Base-by-base conservation (phyloP, 331 rosid genomes). In the Malus hybrid region DNA sequence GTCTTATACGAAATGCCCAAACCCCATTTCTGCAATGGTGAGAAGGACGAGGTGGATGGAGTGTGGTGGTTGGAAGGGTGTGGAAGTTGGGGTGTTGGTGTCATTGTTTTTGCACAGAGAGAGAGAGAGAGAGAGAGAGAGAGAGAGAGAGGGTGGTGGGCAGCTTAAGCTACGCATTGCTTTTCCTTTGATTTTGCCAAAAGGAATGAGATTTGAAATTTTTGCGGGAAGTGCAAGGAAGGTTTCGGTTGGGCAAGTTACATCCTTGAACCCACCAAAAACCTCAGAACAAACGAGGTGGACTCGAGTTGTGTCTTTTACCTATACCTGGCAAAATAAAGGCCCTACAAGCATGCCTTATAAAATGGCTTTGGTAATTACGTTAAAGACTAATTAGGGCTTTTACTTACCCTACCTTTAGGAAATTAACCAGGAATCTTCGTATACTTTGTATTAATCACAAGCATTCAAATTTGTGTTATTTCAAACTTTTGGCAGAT, bases 221-320 rank as follows among this genome's bases (percentile, higher is more conserved):
- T 80, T 93, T 92, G 96, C 96, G 84, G 91, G 87, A 92, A 92
- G 78, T 90, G 55, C 55, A 92, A 87, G 96, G 88, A 86, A 94
- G 80, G 83, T 58, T 88, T 82, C 81, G 80, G 97, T 86, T 92
- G 89, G 70, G 81, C 64, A 4, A 78, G 77, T n/a, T 70, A 85
- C 89, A 80, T 94, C 97, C 71, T 82, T 63, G 88, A 83, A 93
- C 48, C 48, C 79, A 75, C 63, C 73, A 66, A 75, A 74, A 20
- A 75, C 67, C 7, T 32, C 29, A 20, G 68, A 16, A 26, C 5
- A 16, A 52, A 29, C 44, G 44, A 9, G 44, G 44, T 39, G 19
- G 14, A 20, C 28, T 11, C 5, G 7, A 28, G 34, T 12, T 26
- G 28, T 29, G 7, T 50, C 11, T 50, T 60, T 12, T 10, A 0